phyloP scores from a whole-genome alignment of 176 grass and related monocot species.

The Zizania latifolia region DNA sequence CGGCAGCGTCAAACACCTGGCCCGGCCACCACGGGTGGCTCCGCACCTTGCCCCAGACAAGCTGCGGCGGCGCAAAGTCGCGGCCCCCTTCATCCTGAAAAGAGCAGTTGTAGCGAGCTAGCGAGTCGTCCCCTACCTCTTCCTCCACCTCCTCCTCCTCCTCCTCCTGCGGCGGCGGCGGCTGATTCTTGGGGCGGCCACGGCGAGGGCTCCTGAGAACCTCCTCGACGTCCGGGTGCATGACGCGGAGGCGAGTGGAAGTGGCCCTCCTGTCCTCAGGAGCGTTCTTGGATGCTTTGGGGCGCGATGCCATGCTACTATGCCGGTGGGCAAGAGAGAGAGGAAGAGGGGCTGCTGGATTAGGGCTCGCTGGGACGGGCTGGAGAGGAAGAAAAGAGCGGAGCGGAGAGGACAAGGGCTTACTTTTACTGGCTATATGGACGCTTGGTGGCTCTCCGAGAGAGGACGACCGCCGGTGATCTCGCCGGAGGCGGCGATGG shows the following conservation, averaged over 20 bases:
- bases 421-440: no score
- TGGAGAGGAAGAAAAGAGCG: background rate
- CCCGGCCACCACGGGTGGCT: conserved; percentile 93
- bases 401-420: background rate
- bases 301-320: conserved; percentile 21
- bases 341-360: background rate
- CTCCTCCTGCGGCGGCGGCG: background rate
- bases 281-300: conserved; percentile 2
- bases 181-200: background rate
- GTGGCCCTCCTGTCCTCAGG: background rate
- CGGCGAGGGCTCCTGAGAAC: background rate
- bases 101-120: conserved; percentile 27
- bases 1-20: conserved; percentile 60
- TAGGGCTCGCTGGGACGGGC: background rate
- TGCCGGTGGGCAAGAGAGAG: background rate
- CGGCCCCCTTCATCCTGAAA: conserved; percentile 39
- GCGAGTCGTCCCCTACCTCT: background rate
- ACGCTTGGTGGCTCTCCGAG: no score
- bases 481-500: background rate
- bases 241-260: conserved; percentile 31
- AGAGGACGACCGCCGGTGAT: background rate
- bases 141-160: background rate
- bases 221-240: conserved; percentile 33
- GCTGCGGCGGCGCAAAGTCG: conserved; percentile 32
- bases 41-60: conserved; percentile 83